Evolutionary conservation across 805 yeast species (phyloP).

Genomic region (Maudiozyma bulderi): DNA sequence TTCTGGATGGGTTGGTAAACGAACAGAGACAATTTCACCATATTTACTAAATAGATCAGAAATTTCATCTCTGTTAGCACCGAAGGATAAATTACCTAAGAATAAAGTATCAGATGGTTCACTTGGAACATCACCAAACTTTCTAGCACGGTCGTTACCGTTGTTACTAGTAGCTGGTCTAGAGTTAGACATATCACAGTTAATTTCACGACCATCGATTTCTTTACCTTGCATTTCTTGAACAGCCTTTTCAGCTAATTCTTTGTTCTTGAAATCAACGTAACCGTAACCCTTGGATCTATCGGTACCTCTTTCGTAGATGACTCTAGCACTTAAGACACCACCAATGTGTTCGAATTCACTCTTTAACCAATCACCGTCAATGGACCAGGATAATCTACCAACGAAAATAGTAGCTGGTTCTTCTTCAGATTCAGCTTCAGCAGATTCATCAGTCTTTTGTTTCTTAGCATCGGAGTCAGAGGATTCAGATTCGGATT

Average conservation of each 20-base stretch:
- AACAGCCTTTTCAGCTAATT: constrained; percentile 78
- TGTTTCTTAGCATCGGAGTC: constrained; percentile 44
- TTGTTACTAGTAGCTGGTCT: constrained; percentile 50
- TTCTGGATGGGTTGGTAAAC: constrained; percentile 97
- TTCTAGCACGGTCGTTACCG: constrained; percentile 71
- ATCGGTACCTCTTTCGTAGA: constrained; percentile 84
- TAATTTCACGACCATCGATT: constrained; percentile 94
- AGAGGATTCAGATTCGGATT: constrained; percentile 26
- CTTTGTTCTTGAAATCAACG: constrained; percentile 79
- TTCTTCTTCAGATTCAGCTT: constrained; percentile 32
- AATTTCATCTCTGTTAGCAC: constrained; percentile 71
- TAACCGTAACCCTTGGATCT: constrained; percentile 96
- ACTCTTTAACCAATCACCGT: constrained; percentile 83
- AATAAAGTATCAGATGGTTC: constrained; percentile 93
- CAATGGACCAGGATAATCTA: constrained; percentile 93
- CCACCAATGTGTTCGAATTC: constrained; percentile 82
- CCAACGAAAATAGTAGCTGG: constrained; percentile 92
- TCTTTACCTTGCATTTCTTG: constrained; percentile 82
- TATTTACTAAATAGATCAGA: constrained; percentile 62
- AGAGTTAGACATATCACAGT: constrained; percentile 82
- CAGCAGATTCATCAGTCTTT: constrained; percentile 29
- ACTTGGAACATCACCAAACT: constrained; percentile 83
- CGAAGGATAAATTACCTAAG: constrained; percentile 92
- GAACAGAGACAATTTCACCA: constrained; percentile 79
- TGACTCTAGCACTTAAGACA: constrained; percentile 81